These are phyloP conservation scores for Ramalina intermedia DNA, from an alignment of 495 filamentous ascomycete species.

Conservation along the genomic window DNA sequence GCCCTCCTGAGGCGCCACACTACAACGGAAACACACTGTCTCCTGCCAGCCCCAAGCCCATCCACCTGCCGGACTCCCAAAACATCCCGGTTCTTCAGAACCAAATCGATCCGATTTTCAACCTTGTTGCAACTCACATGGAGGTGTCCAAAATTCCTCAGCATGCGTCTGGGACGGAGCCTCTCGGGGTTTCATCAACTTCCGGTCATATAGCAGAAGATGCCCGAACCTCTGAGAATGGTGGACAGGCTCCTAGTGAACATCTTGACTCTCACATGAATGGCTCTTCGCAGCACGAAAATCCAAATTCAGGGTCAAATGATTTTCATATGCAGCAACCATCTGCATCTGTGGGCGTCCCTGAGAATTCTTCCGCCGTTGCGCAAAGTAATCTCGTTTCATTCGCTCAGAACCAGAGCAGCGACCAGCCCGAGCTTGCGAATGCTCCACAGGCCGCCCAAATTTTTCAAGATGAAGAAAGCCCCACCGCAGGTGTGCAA, in stretches of 20 bases:
- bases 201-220: background rate
- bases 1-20: constrained; percentile 48
- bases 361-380: constrained; percentile 12
- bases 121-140: constrained; percentile 46
- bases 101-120: constrained; percentile 59
- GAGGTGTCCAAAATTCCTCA: constrained; percentile 6
- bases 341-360: constrained; percentile 15
- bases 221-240: background rate
- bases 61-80: constrained; percentile 54
- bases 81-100: constrained; percentile 59
- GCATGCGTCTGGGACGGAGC: background rate
- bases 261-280: background rate
- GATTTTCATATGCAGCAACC: constrained; percentile 10
- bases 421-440: background rate
- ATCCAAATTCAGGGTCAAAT: constrained; percentile 2
- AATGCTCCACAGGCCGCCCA: background rate
- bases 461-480: background rate
- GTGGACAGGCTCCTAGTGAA: constrained; percentile 21
- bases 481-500: constrained; percentile 18
- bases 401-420: constrained; percentile 4
- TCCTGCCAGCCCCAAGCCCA: constrained; percentile 56
- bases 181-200: too few species aligned
- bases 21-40: constrained; percentile 54
- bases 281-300: constrained; percentile 10
- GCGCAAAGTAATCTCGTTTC: constrained; percentile 1